Base-by-base conservation (phyloP, 352 stramenopile species). In the Phytophthora aleatoria region DNA sequence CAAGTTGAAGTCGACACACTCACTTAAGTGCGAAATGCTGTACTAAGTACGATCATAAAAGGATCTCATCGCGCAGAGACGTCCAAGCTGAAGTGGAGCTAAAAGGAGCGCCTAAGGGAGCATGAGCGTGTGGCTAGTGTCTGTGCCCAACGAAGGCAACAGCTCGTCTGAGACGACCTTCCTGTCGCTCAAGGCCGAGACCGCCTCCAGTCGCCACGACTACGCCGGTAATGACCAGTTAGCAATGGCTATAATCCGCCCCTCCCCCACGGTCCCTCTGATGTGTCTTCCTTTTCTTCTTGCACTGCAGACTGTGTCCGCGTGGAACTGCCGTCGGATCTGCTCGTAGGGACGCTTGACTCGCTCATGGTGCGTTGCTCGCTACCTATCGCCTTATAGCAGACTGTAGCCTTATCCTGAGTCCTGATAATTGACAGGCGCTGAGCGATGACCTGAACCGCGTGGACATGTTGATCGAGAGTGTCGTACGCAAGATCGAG, bases 311-410 rank as follows among this genome's bases (percentile, higher is more conserved):
- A 97, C 52, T 89, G 84, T 52, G 85, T 87, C 55, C 83, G 89
- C 15, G 90, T 97, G 48, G 88, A 97, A 48, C 70, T 99, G 41
- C 97, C 97, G 33, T 91, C 84, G 13, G 96, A 97, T 55, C 79
- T 99, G 62, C 90, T 98, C 33, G 96, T 99, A 12, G 97, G 97
- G 9, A 99, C 97, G 30, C 81, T 99, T 33, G 97, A 99, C 76
- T 98, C 89, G 62, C 89, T 99, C 26, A 99, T 99, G 96, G 85
- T 95, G 20, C 47, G 56, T 68, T n/a, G 5, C 3, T 10, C 39
- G 6, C 13, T 43, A 7, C 9, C n/a, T 16, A 26, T 38, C 1
- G 11, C 13, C 15, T 38, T 11, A 12, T 20, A 8, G 5, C 1
- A 52, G 30, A 24, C 3, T 41, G 16, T 28, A 16, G 9, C 9